Evolutionary conservation across 2,329 filamentous ascomycete genomes (phyloP), one percentile per base, ranked within the genome.

Genomic region (Xylariaceae sp.): DNA sequence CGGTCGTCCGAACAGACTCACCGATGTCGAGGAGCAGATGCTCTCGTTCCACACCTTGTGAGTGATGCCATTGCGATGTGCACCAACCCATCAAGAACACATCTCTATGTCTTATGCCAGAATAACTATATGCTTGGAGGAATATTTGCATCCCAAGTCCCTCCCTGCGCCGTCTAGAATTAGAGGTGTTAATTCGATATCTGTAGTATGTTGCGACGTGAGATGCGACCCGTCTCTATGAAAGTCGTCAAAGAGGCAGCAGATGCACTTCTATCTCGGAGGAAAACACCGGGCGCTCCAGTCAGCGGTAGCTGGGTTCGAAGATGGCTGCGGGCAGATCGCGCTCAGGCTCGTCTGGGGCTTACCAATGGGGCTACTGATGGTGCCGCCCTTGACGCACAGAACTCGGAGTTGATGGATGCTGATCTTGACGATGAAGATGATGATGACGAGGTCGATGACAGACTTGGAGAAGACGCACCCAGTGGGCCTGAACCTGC

Each of bases 1-100:
- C 13, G 60, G 60, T 34, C 60, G 60, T n/a, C 60, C 58, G 10
- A 54, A 18, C 34, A 23, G 58, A 8, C 44, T 62, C 15, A 61
- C 49, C 23, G 55, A 58, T 11, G 51, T 50, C n/a, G 61, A 62
- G 39, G 58, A 62, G 44, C 35, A 62, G 15, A 58, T 61, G 58
- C 58, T 62, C 30, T n/a, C 42, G 37, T 62, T 62, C 17, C 58
- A 62, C 34, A 53, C 35, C 2, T 62, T 58, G 60, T 62, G 17
- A 59, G 60, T 59, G 3, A 18, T 30, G 18, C 37, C 11, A 42
- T 42, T 42, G 37, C 11, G 37, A 10, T 13, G 37, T 42, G 11
- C 37, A 42, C 37, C 37, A 42, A 42, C 11, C 9, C 11, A 10
- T 9, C 37, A 42, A 42, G 7, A 42, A 8, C 37, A 42, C 8